These are phyloP conservation scores for Aspergillus asperescens DNA, from an alignment of 495 filamentous ascomycete species.

Conservation along the genomic window DNA sequence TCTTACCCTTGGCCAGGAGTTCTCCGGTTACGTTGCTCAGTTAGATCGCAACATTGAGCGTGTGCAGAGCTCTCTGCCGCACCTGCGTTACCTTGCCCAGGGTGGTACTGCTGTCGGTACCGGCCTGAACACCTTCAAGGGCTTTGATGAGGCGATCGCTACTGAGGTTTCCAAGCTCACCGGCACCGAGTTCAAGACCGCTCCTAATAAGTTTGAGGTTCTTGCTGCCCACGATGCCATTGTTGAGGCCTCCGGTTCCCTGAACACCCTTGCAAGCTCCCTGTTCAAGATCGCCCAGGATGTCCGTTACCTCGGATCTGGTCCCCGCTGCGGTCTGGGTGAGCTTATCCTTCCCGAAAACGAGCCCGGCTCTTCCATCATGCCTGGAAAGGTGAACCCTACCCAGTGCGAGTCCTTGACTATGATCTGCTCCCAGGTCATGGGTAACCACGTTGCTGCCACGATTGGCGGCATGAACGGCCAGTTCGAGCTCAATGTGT, in stretches of 20 bases:
- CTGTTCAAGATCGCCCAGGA: slow-evolving; percentile 99
- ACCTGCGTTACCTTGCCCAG: slow-evolving; percentile 83
- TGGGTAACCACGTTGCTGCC: slow-evolving; percentile 90
- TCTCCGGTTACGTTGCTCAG: slow-evolving; percentile 95
- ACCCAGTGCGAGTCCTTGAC: slow-evolving; percentile 97
- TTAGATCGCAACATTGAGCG: slow-evolving; percentile 85
- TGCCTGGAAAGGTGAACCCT: slow-evolving; percentile 99
- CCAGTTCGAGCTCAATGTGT: slow-evolving; percentile 98
- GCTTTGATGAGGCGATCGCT: slow-evolving; percentile 90
- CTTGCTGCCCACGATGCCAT: slow-evolving; percentile 96
- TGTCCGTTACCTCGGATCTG: slow-evolving; percentile 92
- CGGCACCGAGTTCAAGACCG: slow-evolving; percentile 87
- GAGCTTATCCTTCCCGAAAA: slow-evolving; percentile 93
- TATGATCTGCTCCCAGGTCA: slow-evolving; percentile 96
- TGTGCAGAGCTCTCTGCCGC: slow-evolving; percentile 74
- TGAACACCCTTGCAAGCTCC: slow-evolving; percentile 89
- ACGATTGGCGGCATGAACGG: slow-evolving; percentile 95
- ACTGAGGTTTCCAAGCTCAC: slow-evolving; percentile 87
- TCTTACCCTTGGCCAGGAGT: slow-evolving; percentile 93
- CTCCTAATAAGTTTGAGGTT: slow-evolving; percentile 98
- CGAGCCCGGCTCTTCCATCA: slow-evolving; percentile 94
- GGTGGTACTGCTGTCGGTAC: slow-evolving; percentile 97
- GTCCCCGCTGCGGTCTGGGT: slow-evolving; percentile 90
- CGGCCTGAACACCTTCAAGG: slow-evolving; percentile 93
- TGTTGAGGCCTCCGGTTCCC: slow-evolving; percentile 84